These are phyloP conservation scores for Phytophthora pseudosyringae DNA, from an alignment of 352 stramenopile species.

Conservation along the genomic window DNA sequence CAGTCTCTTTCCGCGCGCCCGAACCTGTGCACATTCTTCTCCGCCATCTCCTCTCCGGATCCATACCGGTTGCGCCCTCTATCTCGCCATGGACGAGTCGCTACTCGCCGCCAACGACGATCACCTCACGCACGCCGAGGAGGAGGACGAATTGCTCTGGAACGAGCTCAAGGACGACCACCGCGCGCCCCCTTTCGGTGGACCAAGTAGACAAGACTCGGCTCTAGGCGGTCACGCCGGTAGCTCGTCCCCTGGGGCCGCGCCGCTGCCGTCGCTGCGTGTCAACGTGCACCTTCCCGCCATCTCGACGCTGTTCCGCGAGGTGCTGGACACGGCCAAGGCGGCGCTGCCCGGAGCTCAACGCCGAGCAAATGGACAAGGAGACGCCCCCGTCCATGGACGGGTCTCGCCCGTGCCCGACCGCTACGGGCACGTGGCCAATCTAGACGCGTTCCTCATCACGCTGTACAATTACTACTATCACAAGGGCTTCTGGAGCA, in stretches of 20 bases:
- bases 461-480: constrained; percentile 96
- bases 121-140: constrained; percentile 35
- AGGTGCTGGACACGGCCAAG: constrained; percentile 64
- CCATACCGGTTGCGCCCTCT: background rate
- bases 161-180: constrained; percentile 79
- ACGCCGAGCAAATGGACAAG: constrained; percentile 16
- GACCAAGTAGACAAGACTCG: constrained; percentile 20
- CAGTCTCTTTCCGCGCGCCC: background rate
- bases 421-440: constrained; percentile 70
- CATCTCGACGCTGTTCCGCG: constrained; percentile 80
- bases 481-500: constrained; percentile 92
- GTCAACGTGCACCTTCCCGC: constrained; percentile 76
- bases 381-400: background rate
- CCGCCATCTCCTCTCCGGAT: constrained; percentile 10
- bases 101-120: constrained; percentile 52
- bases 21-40: constrained; percentile 11
- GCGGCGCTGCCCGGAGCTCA: constrained; percentile 37
- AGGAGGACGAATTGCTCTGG: constrained; percentile 83
- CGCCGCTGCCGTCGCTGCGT: constrained; percentile 64
- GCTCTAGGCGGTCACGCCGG: constrained; percentile 34
- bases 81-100: constrained; percentile 67
- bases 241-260: constrained; percentile 1
- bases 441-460: constrained; percentile 93
- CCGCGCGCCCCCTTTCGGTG: constrained; percentile 33
- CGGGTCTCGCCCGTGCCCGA: constrained; percentile 66